These are phyloP conservation scores for Waltergamsia citrina DNA, from an alignment of 2,329 filamentous ascomycete genomes.

Conservation along the genomic window DNA sequence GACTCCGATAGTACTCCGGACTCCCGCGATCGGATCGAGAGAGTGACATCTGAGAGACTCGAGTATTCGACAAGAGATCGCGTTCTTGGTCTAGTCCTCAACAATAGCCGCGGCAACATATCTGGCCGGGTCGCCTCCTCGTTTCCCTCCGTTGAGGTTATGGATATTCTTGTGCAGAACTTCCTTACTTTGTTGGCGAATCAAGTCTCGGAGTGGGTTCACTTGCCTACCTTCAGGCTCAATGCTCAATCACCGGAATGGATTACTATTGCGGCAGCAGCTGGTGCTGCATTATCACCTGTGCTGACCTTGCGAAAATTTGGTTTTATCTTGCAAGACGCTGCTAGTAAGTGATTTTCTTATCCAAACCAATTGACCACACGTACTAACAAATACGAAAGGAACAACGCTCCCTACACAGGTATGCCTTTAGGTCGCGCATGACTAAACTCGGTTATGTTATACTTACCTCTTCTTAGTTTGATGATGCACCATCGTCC, in stretches of 20 bases:
- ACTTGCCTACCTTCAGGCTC: slow-evolving; percentile 49
- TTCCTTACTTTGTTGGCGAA: slow-evolving; percentile 48
- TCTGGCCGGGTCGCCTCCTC: slow-evolving; percentile 45
- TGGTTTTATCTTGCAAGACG: slow-evolving; percentile 45
- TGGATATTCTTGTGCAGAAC: slow-evolving; percentile 53
- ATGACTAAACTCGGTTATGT: too few relatives aligned
- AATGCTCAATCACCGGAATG: slow-evolving; percentile 48
- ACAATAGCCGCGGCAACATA: slow-evolving; percentile 42
- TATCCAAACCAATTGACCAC: too few relatives aligned
- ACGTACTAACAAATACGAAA: background rate
- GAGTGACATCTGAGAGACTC: slow-evolving; percentile 32
- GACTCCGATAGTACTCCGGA: slow-evolving; percentile 29
- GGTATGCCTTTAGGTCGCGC: too few relatives aligned
- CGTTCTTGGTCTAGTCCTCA: slow-evolving; percentile 54
- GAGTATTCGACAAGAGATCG: slow-evolving; percentile 45
- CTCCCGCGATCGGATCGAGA: slow-evolving; percentile 23
- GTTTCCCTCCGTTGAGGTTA: slow-evolving; percentile 50
- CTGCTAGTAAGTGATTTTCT: slow-evolving; percentile 29
- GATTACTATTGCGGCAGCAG: slow-evolving; percentile 47
- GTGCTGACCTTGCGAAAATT: slow-evolving; percentile 50
- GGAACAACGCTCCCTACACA: slow-evolving; percentile 2
- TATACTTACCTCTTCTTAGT: slow-evolving; percentile 24
- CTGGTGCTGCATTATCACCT: slow-evolving; percentile 50
- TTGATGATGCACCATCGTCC: slow-evolving; percentile 37
- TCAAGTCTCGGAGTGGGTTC: slow-evolving; percentile 50